A percentile compares a stretch with the other conserved stretches of the same genome.
Evolutionary conservation across 331 rosid species (phyloP).

Genomic region (Spiraea crenata): DNA sequence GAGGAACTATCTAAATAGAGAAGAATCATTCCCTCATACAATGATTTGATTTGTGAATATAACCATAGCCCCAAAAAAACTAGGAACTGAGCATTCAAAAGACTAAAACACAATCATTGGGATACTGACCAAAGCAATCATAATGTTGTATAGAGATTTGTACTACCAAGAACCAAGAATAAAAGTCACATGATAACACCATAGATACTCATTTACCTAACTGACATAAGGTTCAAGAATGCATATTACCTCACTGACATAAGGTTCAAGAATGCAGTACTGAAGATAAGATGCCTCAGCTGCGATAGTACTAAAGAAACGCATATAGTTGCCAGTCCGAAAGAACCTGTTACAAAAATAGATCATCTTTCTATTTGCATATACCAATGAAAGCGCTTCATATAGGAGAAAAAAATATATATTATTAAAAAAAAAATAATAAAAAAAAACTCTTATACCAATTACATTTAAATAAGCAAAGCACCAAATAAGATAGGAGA

Average conservation of each 20-base stretch:
- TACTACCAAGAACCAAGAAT: not conserved
- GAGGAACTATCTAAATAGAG: too few species aligned
- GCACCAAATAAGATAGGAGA: conserved; percentile 14
- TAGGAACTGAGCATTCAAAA: not conserved
- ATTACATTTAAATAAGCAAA: conserved; percentile 4
- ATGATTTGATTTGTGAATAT: not conserved
- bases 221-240: conserved; percentile 66
- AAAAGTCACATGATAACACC: not conserved
- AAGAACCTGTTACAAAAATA: conserved; percentile 51
- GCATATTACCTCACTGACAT: conserved; percentile 67
- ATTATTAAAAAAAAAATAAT: too few species aligned
- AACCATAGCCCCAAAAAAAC: not conserved
- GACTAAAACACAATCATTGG: not conserved
- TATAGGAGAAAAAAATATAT: not conserved
- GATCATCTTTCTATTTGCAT: conserved; percentile 8
- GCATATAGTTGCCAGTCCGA: conserved; percentile 62
- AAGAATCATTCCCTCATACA: too few species aligned
- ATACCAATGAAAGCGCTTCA: not conserved
- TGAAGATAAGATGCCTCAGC: conserved; percentile 73
- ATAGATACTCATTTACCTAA: conserved; percentile 48
- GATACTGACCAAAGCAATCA: not conserved
- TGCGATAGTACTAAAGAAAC: conserved; percentile 50
- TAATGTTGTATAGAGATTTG: not conserved
- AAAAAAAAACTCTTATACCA: conserved; percentile 1
- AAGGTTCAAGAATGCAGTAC: conserved; percentile 77